Percentiles rank a stretch among this genome's conserved stretches.
These are phyloP conservation scores for Mortierella hygrophila DNA, from an alignment of 192 early-diverging fungal genomes.

Conservation along the genomic window DNA sequence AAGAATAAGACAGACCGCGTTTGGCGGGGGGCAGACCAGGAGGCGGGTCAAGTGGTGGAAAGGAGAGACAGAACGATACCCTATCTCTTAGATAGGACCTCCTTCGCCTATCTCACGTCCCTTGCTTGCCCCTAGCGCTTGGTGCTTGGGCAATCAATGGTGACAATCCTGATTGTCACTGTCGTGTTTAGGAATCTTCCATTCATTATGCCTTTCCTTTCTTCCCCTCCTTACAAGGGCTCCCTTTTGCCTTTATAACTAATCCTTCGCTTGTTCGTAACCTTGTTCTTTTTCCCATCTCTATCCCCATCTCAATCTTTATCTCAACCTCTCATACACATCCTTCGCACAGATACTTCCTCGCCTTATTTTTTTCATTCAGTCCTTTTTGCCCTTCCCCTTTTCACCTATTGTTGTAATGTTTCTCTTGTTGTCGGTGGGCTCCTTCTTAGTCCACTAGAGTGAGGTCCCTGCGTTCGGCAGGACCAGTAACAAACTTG, in stretches of 20 bases:
- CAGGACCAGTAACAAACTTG: not conserved
- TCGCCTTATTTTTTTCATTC: not conserved
- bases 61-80: no score
- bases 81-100: no score
- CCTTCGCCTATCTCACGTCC: no score
- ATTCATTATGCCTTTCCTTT: not conserved
- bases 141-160: not conserved
- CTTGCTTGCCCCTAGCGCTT: no score
- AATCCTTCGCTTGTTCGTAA: not conserved
- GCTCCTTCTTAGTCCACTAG: not conserved
- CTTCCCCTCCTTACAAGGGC: not conserved
- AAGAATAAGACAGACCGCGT: no score
- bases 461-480: constrained; percentile 4
- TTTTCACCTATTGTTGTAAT: not conserved
- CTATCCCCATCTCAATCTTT: no score
- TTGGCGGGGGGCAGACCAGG: no score
- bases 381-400: not conserved
- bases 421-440: not conserved
- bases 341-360: not conserved
- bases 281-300: not conserved
- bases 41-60: no score
- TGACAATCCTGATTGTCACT: not conserved
- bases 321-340: no score
- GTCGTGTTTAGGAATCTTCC: not conserved
- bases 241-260: not conserved